Evolutionary conservation across 768 basidiomycete species (phyloP).

Genomic region (Boletus rubescentipes): DNA sequence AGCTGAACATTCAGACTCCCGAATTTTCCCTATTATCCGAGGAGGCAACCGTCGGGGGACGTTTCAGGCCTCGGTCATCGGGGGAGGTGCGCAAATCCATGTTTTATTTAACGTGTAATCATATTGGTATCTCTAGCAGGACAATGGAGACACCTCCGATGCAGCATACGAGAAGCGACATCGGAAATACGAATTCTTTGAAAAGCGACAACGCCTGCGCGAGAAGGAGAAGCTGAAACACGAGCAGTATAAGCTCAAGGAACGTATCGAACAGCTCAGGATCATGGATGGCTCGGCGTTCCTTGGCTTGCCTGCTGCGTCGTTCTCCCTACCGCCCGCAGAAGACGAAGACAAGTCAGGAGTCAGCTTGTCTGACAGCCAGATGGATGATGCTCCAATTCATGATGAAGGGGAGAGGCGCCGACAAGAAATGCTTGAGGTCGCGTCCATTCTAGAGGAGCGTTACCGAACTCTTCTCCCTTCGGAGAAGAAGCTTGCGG

Average conservation of each 20-base stretch:
- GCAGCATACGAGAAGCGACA: constrained; percentile 79
- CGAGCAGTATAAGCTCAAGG: constrained; percentile 89
- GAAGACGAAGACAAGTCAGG: constrained; percentile 28
- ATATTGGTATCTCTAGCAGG: constrained; percentile 35
- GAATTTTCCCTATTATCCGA: constrained; percentile 51
- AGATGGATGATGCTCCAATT: constrained; percentile 38
- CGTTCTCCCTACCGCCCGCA: constrained; percentile 45
- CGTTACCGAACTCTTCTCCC: constrained; percentile 76
- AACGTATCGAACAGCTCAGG: constrained; percentile 81
- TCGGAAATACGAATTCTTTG: constrained; percentile 81
- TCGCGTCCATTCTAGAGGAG: constrained; percentile 63
- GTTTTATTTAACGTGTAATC: constrained; percentile 3
- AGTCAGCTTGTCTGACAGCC: constrained; percentile 30
- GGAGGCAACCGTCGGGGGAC: constrained; percentile 58
- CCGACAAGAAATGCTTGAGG: constrained; percentile 69
- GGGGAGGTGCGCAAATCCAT: constrained; percentile 60
- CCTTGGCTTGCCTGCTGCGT: constrained; percentile 56
- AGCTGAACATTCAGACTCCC: constrained; percentile 76
- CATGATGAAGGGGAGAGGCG: constrained; percentile 71
- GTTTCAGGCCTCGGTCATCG: constrained; percentile 65
- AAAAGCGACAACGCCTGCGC: constrained; percentile 79
- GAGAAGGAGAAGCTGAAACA: constrained; percentile 92
- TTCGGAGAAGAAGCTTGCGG: constrained; percentile 50
- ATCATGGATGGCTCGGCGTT: constrained; percentile 73
- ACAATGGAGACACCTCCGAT: constrained; percentile 71